Base-by-base conservation (phyloP, 768 basidiomycete genomes). In the Candolleomyces eurysporus region DNA sequence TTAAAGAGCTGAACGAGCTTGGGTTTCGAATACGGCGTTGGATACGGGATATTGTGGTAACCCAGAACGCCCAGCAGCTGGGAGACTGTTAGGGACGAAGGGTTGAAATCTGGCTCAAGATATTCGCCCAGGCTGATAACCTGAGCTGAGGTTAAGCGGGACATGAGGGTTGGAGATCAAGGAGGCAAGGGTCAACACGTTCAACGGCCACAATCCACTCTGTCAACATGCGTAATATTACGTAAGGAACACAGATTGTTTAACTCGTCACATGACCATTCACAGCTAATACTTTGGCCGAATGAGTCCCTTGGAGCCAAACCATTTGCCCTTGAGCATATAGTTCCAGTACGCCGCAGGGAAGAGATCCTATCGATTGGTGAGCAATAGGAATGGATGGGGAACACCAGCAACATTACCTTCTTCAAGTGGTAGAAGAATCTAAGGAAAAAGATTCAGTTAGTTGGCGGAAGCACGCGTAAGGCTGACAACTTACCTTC, bases 341-440 rank as follows among this genome's bases (percentile, higher is more conserved):
- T 78, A 77, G 60, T 86, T 85, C 88, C 88, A 94, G 74, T 94
- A 94, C 10, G 80, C 85, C 72, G 78, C 81, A n/a, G 89, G 89
- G 78, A 91, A 90, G 31, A 90, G 58, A 63, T 86, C 82, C 83
- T 84, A 60, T 5, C 50, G 39, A 59, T 63, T 53, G 69, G 51
- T n/a, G 62, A n/a, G 51, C 36, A 39, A 32, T 5, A 36, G 36
- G 36, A 36, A 42, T 1, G 14, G 6, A 46, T 46, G 16, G 56
- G 57, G 48, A 16, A 22, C 10, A 40, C 17, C 30, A 32, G 22
- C 49, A 57, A 19, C 64, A 64, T 19, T 69, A 83, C 88, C 82
- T 89, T 96, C 75, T 95, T 96, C 55, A 98, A 75, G 74, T 95
- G 86, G 75, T 94, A 97, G 80, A 91, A 96, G 4, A 86, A 63